Percentiles rank a stretch among this genome's conserved stretches.
phyloP scores from a whole-genome alignment of 2,329 filamentous ascomycete species.

The Ophiostoma angusticollis region DNA sequence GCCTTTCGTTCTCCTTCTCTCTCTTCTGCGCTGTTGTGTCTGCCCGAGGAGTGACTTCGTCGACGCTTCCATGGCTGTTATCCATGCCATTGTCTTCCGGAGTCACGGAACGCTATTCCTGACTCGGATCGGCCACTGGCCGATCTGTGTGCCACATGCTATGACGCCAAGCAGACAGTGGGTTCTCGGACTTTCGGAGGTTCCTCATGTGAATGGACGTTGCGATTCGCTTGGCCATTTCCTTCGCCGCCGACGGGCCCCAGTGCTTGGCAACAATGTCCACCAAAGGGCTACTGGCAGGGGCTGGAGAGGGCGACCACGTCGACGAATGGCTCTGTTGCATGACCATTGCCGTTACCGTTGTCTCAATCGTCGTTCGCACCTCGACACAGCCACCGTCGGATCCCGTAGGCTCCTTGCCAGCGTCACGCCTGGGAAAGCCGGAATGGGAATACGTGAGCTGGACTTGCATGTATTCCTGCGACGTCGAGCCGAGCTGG shows the following conservation, averaged over 20 bases:
- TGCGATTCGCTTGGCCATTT: conserved; percentile 25
- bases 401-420: conserved; percentile 1
- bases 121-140: neutral
- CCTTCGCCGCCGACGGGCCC: conserved; percentile 31
- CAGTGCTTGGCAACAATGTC: conserved; percentile 35
- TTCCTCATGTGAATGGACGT: conserved; percentile 4
- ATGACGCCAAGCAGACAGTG: neutral
- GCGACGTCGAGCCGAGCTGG: conserved; percentile 36
- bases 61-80: conserved; percentile 2
- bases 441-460: conserved; percentile 44
- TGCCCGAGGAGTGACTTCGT: conserved; percentile 11
- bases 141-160: no score
- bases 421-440: conserved; percentile 27
- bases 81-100: neutral
- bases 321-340: conserved; percentile 33
- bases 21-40: neutral
- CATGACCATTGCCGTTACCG: conserved; percentile 36
- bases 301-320: conserved; percentile 35
- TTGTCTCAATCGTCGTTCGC: conserved; percentile 40
- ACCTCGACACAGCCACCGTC: conserved; percentile 24
- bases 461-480: conserved; percentile 38
- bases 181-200: conserved; percentile 4
- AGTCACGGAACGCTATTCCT: neutral
- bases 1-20: neutral
- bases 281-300: conserved; percentile 27